Evolutionary conservation across 352 stramenopile species (phyloP), one percentile per base, ranked within the genome.

Genomic region (Phytopythium chamaehyphon): DNA sequence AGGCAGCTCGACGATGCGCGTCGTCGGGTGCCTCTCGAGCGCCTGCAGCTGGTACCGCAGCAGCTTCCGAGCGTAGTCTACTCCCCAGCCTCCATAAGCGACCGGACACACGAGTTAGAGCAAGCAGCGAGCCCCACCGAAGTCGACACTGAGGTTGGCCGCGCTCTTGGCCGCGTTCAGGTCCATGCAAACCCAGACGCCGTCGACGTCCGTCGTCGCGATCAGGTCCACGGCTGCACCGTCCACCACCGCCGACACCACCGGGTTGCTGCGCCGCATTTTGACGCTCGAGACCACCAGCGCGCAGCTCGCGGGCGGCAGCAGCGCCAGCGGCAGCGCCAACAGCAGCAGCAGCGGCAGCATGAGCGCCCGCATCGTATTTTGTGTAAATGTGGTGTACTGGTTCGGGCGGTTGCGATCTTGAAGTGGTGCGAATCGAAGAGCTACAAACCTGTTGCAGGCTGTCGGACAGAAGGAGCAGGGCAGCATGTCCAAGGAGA

Each of bases 401-500:
- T n/a, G n/a, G n/a, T n/a, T n/a, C 23, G 10, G 23, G 16, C 43
- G 43, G 43, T 50, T 50, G 16, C 28, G 18, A 51, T 51, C 45
- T 51, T 40, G 45, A 51, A 51, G 45, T 26, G 45, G 10, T 33
- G 45, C 45, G 16, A 6, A 23, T 2, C 2, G n/a, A n/a, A 22
- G 39, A 18, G 22, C 22, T 45, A 26, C n/a, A n/a, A 18, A 7
- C n/a, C n/a, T n/a, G n/a, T n/a, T n/a, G n/a, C n/a, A n/a, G n/a
- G n/a, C n/a, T n/a, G n/a, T n/a, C n/a, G n/a, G n/a, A n/a, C n/a
- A n/a, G 24, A 6, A 21, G 9, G 4, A 26, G 9, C 3, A 15
- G 11, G 11, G 2, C 59, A 43, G 1, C 37, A 90, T 93, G 82
- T 88, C 82, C 19, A 90, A 93, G 71, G 82, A 88, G 61, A 90